These are phyloP conservation scores for Penicillium cataractarum DNA, from an alignment of 495 filamentous ascomycete species.

Conservation along the genomic window DNA sequence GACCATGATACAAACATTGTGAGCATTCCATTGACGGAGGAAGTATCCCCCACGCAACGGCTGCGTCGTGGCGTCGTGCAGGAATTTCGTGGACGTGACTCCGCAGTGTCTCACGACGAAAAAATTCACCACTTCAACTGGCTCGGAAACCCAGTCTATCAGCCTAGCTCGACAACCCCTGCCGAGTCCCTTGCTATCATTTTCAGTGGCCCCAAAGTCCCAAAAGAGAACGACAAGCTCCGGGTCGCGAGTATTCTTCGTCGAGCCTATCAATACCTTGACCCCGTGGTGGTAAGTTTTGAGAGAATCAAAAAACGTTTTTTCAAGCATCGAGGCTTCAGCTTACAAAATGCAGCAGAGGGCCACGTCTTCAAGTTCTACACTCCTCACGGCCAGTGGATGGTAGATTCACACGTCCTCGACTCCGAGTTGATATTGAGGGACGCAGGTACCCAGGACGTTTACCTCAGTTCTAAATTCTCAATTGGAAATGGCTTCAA, in stretches of 20 bases:
- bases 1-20: neutral
- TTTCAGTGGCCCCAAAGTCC: constrained; percentile 23
- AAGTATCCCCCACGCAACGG: neutral
- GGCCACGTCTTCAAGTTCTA: constrained; percentile 32
- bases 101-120: neutral
- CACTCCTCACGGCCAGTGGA: constrained; percentile 32
- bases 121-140: constrained; percentile 44
- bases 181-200: constrained; percentile 38
- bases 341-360: constrained; percentile 21
- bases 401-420: constrained; percentile 1
- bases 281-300: constrained; percentile 30
- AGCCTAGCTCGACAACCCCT: constrained; percentile 31
- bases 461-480: neutral
- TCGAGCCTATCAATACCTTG: constrained; percentile 25
- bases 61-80: neutral
- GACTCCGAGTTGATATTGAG: neutral
- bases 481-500: constrained; percentile 29
- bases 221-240: neutral
- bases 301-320: neutral
- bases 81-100: neutral
- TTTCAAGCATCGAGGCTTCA: constrained; percentile 7
- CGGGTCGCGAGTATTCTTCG: constrained; percentile 20
- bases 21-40: neutral
- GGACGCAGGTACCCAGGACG: neutral
- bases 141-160: constrained; percentile 19